Conservation (phyloP, 2,329 filamentous ascomycete species). For the Cyphellophora europaea region DNA sequence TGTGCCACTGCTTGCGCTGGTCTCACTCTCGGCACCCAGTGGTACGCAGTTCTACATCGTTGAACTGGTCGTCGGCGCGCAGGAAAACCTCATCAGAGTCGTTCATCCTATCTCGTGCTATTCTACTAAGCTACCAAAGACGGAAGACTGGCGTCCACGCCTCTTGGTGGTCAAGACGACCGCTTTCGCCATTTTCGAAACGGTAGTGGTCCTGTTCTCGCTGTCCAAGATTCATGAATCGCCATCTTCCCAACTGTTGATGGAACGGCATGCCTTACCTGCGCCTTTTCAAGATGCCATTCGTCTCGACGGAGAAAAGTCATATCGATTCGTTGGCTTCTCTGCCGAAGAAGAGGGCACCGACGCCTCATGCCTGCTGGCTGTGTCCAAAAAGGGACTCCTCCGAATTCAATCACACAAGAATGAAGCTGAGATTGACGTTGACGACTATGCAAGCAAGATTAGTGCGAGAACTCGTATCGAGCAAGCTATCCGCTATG, state of each 20-base stretch:
- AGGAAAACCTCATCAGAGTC: conserved; percentile 49
- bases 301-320: conserved; percentile 54
- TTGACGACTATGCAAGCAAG: conserved; percentile 27
- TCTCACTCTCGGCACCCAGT: conserved; percentile 45
- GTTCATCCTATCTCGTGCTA: conserved; percentile 61
- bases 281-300: conserved; percentile 77
- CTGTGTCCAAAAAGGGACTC: conserved; percentile 50
- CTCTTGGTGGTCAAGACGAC: conserved; percentile 70
- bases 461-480: conserved; percentile 82
- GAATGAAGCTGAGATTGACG: conserved; percentile 35
- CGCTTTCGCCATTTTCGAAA: conserved; percentile 72
- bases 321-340: conserved; percentile 41
- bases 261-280: conserved; percentile 54
- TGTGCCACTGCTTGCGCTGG: conserved; percentile 50
- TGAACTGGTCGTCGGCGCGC: conserved; percentile 55
- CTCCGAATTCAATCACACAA: conserved; percentile 41
- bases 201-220: conserved; percentile 68
- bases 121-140: conserved; percentile 38
- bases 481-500: conserved; percentile 91
- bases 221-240: conserved; percentile 58
- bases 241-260: conserved; percentile 66
- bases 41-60: conserved; percentile 62
- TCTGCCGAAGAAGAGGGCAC: conserved; percentile 35
- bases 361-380: conserved; percentile 40
- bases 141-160: conserved; percentile 44